These are phyloP conservation scores for Eucalyptus camaldulensis DNA, from an alignment of 345 rosid genomes.

Conservation along the genomic window DNA sequence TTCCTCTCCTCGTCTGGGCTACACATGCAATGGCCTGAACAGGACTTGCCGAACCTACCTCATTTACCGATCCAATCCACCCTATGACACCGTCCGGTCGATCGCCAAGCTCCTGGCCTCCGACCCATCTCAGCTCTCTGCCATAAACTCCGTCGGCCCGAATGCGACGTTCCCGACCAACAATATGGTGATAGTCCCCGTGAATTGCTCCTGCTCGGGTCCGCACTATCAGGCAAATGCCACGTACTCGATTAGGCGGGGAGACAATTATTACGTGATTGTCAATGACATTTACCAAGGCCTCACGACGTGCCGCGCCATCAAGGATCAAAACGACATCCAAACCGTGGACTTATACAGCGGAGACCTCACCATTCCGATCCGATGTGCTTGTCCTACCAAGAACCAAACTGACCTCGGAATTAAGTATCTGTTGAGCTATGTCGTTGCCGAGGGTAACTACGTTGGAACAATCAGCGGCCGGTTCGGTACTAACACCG, in stretches of 20 bases:
- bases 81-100: conserved; percentile 10
- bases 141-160: conserved; percentile 10
- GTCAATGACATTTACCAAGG: conserved; percentile 19
- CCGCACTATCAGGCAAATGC: conserved; percentile 25
- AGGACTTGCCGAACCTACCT: conserved; percentile 8
- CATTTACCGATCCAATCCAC: conserved; percentile 15
- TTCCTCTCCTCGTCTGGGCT: not conserved
- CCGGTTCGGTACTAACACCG: conserved; percentile 19
- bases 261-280: conserved; percentile 3
- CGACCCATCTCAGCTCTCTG: conserved; percentile 14
- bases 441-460: conserved; percentile 17
- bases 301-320: conserved; percentile 15
- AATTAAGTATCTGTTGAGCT: conserved; percentile 31
- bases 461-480: conserved; percentile 2
- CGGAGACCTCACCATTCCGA: conserved; percentile 3
- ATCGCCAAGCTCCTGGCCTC: conserved; percentile 20
- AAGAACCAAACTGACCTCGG: conserved; percentile 23
- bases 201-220: conserved; percentile 23
- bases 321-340: conserved; percentile 7
- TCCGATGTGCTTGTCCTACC: conserved; percentile 65
- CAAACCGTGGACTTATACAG: not conserved
- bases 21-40: conserved; percentile 3
- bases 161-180: not conserved
- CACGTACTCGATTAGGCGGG: conserved; percentile 3
- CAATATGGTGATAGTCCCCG: conserved; percentile 26